These are phyloP conservation scores for Metschnikowia proteae DNA, from an alignment of 805 yeast genomes.

Conservation along the genomic window DNA sequence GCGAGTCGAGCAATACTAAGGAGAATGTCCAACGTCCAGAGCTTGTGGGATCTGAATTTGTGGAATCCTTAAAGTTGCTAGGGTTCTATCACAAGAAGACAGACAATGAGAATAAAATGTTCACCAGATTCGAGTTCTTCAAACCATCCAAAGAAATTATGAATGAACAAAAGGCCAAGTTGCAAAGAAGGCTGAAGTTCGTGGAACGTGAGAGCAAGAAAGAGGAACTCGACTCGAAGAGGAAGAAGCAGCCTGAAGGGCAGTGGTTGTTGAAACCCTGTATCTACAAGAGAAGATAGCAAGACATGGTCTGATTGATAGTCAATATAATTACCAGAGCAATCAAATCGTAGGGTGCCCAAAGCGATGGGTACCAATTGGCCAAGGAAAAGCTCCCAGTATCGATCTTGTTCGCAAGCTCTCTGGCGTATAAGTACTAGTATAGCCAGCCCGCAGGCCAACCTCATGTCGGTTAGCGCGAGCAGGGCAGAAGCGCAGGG, in stretches of 20 bases:
- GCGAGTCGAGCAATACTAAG: conserved; percentile 43
- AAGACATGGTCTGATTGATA: not conserved
- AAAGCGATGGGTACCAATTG: not conserved
- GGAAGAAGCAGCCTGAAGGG: conserved; percentile 64
- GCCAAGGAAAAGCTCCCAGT: too few species aligned
- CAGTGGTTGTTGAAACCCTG: conserved; percentile 93
- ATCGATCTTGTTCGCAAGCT: too few species aligned
- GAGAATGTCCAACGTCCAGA: conserved; percentile 29
- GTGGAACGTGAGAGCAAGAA: conserved; percentile 66
- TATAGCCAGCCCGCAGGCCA: too few species aligned
- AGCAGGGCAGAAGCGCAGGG: not conserved
- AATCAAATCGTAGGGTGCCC: not conserved
- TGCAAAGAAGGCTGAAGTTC: conserved; percentile 61
- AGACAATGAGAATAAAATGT: conserved; percentile 87
- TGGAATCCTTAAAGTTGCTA: conserved; percentile 63
- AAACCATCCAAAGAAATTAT: conserved; percentile 73
- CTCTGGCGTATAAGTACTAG: too few species aligned
- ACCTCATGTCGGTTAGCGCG: too few species aligned
- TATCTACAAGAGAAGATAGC: conserved; percentile 79
- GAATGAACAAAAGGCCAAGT: conserved; percentile 56
- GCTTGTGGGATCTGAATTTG: conserved; percentile 71
- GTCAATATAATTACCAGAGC: too few species aligned
- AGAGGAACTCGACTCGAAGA: conserved; percentile 53
- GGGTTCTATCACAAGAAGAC: conserved; percentile 90
- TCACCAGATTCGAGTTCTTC: conserved; percentile 89